phyloP scores from a whole-genome alignment of 169 alveolate genomes.

The Amoebophrya sp. region DNA sequence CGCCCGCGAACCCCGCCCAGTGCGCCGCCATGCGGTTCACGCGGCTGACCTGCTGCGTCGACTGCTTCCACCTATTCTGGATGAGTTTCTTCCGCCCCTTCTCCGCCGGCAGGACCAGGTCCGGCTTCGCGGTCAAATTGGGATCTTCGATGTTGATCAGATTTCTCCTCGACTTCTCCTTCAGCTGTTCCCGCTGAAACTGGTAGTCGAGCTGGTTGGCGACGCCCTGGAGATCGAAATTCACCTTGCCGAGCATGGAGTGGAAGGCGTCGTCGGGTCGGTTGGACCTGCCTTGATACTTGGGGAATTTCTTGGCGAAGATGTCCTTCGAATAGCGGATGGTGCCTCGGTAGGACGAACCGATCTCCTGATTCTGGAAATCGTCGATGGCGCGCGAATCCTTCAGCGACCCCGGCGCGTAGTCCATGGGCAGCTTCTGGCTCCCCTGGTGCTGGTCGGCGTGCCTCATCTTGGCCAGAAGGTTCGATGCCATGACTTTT shows the following conservation, averaged over 20 bases:
- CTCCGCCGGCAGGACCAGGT: no score
- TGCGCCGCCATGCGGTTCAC: background rate
- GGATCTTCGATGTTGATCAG: no score
- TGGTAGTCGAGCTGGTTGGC: background rate
- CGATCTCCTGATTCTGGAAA: background rate
- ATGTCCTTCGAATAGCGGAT: background rate
- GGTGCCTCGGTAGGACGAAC: background rate
- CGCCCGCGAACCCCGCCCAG: background rate
- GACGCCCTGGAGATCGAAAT: background rate
- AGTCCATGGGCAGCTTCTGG: no score
- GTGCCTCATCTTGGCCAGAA: no score
- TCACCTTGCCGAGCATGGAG: background rate
- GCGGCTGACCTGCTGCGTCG: background rate
- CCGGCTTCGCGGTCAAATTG: no score
- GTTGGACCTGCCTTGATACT: background rate
- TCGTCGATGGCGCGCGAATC: background rate
- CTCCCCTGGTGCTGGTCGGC: no score
- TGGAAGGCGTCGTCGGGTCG: background rate
- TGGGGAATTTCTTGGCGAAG: background rate
- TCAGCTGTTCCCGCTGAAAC: background rate
- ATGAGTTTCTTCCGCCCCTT: background rate
- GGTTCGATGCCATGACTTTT: no score
- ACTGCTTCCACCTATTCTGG: background rate
- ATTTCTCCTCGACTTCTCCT: no score
- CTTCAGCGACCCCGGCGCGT: background rate